Percentiles rank a stretch among this genome's conserved stretches.
Conservation (phyloP, 2,329 filamentous ascomycete genomes). For the Phoma sp. region DNA sequence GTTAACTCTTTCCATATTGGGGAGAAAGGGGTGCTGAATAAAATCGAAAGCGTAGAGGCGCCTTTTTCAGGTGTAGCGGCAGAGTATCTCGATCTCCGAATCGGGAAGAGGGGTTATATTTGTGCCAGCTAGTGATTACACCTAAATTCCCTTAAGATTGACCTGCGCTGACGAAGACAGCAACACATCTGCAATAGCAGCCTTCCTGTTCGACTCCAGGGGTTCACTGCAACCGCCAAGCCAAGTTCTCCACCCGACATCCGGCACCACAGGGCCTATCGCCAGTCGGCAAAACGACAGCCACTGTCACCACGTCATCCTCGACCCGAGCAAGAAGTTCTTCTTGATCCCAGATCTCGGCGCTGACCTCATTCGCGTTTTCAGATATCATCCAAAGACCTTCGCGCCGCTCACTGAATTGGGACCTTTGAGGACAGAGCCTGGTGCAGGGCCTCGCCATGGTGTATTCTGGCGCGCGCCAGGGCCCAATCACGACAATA, state of each 20-base stretch:
- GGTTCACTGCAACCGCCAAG: constrained; percentile 7
- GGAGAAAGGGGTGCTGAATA: constrained; percentile 2
- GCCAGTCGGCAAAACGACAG: constrained; percentile 42
- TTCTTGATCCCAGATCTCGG: constrained; percentile 69
- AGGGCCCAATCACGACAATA: too few species aligned
- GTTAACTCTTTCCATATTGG: constrained; percentile 19
- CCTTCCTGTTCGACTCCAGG: constrained; percentile 10
- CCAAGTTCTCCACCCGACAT: constrained; percentile 15
- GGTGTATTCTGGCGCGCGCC: constrained; percentile 59
- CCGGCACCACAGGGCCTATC: constrained; percentile 10
- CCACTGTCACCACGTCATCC: constrained; percentile 59
- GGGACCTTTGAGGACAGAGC: constrained; percentile 52
- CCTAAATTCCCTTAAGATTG: too few species aligned
- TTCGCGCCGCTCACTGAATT: constrained; percentile 52
- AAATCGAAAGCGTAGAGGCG: constrained; percentile 17
- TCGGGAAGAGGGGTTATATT: constrained; percentile 14
- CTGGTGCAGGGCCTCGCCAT: constrained; percentile 69
- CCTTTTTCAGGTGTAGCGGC: constrained; percentile 22
- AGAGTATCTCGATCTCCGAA: constrained; percentile 5
- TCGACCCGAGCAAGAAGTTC: constrained; percentile 67
- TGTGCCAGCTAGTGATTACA: constrained; percentile 17
- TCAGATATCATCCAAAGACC: constrained; percentile 52
- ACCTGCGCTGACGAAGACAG: neutral
- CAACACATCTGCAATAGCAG: constrained; percentile 17
- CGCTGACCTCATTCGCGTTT: constrained; percentile 66